These are phyloP conservation scores for Claviceps sp. DNA, from an alignment of 2,329 filamentous ascomycete species.

Conservation along the genomic window DNA sequence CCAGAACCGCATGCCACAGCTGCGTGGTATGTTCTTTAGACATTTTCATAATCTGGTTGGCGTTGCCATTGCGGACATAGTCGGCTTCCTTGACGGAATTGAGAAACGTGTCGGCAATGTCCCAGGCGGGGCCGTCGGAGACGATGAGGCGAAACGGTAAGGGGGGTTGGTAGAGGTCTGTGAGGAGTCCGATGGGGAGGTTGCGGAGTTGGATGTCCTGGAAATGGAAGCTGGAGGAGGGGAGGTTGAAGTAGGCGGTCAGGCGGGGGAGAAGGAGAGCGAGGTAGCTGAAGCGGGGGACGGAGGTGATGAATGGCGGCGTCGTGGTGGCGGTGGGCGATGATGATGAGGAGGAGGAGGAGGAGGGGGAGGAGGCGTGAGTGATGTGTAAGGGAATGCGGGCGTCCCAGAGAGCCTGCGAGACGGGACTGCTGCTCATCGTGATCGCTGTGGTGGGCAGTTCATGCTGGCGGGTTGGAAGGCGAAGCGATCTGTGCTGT, in stretches of 20 bases:
- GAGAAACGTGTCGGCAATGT: constrained; percentile 48
- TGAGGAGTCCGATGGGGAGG: constrained; percentile 38
- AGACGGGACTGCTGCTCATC: constrained; percentile 13
- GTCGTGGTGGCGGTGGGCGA: constrained; percentile 12
- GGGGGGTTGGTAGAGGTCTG: constrained; percentile 41
- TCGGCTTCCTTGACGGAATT: constrained; percentile 64
- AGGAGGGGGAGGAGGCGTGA: constrained; percentile 31
- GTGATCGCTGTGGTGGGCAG: neutral
- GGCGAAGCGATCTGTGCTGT: no score
- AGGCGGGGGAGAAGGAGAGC: constrained; percentile 43
- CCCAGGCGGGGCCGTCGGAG: constrained; percentile 41
- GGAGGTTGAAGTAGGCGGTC: constrained; percentile 35
- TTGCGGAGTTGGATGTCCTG: constrained; percentile 40
- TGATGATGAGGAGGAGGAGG: neutral
- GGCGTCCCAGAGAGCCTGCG: constrained; percentile 40
- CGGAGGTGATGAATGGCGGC: constrained; percentile 36
- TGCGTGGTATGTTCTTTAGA: constrained; percentile 72
- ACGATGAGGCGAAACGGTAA: constrained; percentile 44
- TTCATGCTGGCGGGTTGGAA: constrained; percentile 1
- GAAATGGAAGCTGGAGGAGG: constrained; percentile 47
- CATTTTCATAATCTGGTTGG: constrained; percentile 79
- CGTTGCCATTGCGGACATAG: constrained; percentile 76
- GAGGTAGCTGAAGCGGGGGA: constrained; percentile 47
- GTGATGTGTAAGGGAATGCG: constrained; percentile 42
- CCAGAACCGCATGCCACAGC: constrained; percentile 68